Evolutionary conservation across 768 basidiomycete species (phyloP).

Genomic region (Leccinum incarnatum): DNA sequence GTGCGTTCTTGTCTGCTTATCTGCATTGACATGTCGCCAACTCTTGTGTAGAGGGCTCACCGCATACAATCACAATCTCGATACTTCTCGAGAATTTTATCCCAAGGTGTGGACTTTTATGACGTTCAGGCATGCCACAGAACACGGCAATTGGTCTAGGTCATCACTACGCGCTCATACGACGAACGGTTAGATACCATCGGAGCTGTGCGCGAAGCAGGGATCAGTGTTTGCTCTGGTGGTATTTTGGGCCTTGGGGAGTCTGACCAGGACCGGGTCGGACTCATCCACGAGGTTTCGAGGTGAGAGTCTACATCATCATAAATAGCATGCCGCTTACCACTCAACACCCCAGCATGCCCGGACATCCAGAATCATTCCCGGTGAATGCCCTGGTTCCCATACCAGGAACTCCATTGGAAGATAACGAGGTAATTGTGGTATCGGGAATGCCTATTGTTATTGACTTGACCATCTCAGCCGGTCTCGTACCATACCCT

Average conservation of each 20-base stretch:
- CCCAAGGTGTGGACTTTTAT: conserved; percentile 59
- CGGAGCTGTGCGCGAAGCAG: conserved; percentile 85
- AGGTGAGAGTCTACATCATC: conserved; percentile 51
- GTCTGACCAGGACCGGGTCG: conserved; percentile 83
- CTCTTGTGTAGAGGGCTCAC: conserved; percentile 68
- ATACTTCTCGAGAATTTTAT: conserved; percentile 96
- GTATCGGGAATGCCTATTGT: background rate
- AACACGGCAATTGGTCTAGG: conserved; percentile 43
- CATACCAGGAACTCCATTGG: conserved; percentile 91
- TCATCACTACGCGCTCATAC: conserved; percentile 92
- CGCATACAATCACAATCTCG: conserved; percentile 98
- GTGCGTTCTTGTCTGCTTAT: conserved; percentile 40
- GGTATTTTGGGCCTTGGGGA: conserved; percentile 96
- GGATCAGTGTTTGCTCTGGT: conserved; percentile 96
- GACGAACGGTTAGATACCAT: conserved; percentile 93
- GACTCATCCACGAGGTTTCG: conserved; percentile 90
- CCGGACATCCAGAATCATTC: conserved; percentile 97
- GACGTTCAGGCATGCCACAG: background rate
- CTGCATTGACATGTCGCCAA: background rate
- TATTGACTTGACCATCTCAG: conserved; percentile 39
- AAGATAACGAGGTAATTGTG: conserved; percentile 72
- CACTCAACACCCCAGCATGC: conserved; percentile 54
- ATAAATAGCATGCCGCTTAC: conserved; percentile 5
- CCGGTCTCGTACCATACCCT: conserved; percentile 79
- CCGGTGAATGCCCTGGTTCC: conserved; percentile 97